These are phyloP conservation scores for Paralagenidium karlingii DNA, from an alignment of 352 stramenopile genomes.

Conservation along the genomic window DNA sequence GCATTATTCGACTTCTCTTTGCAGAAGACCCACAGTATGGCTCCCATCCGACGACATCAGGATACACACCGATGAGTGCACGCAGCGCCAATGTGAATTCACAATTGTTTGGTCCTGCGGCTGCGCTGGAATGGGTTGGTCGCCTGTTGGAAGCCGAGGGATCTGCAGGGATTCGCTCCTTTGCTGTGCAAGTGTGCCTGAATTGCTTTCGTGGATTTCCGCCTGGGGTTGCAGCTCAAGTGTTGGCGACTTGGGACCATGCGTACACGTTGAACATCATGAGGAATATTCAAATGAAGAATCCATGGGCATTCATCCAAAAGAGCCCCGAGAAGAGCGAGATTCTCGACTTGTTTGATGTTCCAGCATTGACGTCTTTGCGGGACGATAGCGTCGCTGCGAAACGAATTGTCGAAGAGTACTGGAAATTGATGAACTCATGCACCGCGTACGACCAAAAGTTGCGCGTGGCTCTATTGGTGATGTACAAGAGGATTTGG, in stretches of 20 bases:
- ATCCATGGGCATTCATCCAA: constrained; percentile 58
- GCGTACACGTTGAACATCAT: constrained; percentile 65
- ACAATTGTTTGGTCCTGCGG: constrained; percentile 35
- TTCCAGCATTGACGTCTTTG: constrained; percentile 43
- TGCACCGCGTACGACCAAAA: constrained; percentile 45
- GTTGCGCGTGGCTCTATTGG: constrained; percentile 57
- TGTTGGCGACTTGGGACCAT: constrained; percentile 72
- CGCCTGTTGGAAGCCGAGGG: constrained; percentile 47
- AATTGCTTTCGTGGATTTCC: constrained; percentile 76
- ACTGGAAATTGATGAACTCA: constrained; percentile 72
- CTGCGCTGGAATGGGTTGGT: constrained; percentile 55
- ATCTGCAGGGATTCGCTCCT: constrained; percentile 58
- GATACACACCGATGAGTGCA: neutral
- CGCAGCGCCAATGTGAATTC: neutral
- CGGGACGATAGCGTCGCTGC: constrained; percentile 66
- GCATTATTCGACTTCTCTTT: constrained; percentile 74
- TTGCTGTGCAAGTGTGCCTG: constrained; percentile 63
- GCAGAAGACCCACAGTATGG: constrained; percentile 38
- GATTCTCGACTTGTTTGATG: constrained; percentile 40
- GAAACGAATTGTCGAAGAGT: constrained; percentile 39
- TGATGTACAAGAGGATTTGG: constrained; percentile 72
- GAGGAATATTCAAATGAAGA: constrained; percentile 67
- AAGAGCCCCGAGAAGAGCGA: constrained; percentile 66
- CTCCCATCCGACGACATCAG: constrained; percentile 9
- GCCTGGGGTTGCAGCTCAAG: constrained; percentile 46